Conservation (phyloP, 495 filamentous ascomycete species). For the Neohortaea acidophila region DNA sequence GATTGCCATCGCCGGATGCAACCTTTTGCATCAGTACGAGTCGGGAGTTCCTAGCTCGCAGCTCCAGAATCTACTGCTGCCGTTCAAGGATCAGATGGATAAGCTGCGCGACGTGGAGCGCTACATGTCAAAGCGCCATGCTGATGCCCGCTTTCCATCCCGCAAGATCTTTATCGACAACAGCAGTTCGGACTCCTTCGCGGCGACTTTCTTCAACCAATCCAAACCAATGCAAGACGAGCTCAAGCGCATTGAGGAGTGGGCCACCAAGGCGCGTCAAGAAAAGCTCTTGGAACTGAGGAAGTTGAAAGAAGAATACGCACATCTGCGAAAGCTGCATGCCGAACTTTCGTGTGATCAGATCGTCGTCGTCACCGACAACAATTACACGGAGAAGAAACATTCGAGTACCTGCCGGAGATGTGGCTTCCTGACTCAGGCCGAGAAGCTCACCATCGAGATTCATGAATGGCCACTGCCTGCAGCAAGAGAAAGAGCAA, state of each 20-base stretch:
- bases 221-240: conserved; percentile 33
- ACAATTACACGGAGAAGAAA: conserved; percentile 6
- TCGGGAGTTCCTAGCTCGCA: conserved; percentile 11
- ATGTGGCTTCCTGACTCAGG: conserved; percentile 19
- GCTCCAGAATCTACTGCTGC: conserved; percentile 9
- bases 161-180: conserved; percentile 27
- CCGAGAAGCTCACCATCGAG: conserved; percentile 31
- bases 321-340: conserved; percentile 19
- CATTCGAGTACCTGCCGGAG: conserved; percentile 24
- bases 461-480: conserved; percentile 52
- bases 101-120: conserved; percentile 34
- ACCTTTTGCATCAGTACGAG: conserved; percentile 2
- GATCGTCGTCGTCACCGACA: conserved; percentile 5
- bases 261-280: conserved; percentile 21
- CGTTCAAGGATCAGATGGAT: conserved; percentile 22
- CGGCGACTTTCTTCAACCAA: conserved; percentile 37
- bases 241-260: conserved; percentile 25
- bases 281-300: conserved; percentile 34
- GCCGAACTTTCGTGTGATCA: conserved; percentile 22
- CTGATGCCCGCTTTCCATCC: conserved; percentile 9
- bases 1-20: not conserved
- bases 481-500: conserved; percentile 18
- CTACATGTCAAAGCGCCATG: conserved; percentile 31
- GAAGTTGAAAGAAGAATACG: conserved; percentile 24
- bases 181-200: conserved; percentile 29